Percentiles rank a stretch among this genome's conserved stretches.
Conservation (phyloP, 1,284 basidiomycete species). For the Heliocybe sulcata region DNA sequence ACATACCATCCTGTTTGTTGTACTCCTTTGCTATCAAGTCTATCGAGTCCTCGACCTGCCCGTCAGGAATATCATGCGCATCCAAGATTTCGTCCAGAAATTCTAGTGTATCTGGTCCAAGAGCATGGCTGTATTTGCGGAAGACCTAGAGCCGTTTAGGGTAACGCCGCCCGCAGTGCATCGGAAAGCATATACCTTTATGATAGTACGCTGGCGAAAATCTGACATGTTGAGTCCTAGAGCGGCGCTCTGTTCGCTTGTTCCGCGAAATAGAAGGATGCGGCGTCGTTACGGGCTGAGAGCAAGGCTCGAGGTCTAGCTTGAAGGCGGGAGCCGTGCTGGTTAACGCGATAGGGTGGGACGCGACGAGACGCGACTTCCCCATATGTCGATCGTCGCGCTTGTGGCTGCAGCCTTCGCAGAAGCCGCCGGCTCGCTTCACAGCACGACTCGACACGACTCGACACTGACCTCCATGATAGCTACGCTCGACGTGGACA, state of each 20-base stretch:
- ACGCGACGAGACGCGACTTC: background rate
- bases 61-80: conserved; percentile 58
- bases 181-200: conserved; percentile 41
- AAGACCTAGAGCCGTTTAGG: conserved; percentile 47
- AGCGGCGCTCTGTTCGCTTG: background rate
- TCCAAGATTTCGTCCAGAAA: conserved; percentile 65
- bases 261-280: background rate
- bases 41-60: conserved; percentile 72
- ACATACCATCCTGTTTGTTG: conserved; percentile 83
- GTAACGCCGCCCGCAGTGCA: conserved; percentile 1
- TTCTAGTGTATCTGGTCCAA: conserved; percentile 68
- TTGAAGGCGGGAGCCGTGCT: background rate
- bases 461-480: conserved; percentile 4
- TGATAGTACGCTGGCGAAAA: conserved; percentile 48
- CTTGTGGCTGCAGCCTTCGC: conserved; percentile 2
- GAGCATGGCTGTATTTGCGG: conserved; percentile 76
- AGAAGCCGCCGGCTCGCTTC: background rate
- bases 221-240: conserved; percentile 25
- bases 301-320: too few relatives aligned
- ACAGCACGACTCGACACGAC: background rate
- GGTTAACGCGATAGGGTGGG: background rate
- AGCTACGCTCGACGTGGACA: conserved; percentile 21
- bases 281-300: too few relatives aligned
- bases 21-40: conserved; percentile 86
- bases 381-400: background rate